Percentiles rank a stretch among this genome's conserved stretches.
Conservation (phyloP, 768 basidiomycete species). For the Phanerochaete carnosa region DNA sequence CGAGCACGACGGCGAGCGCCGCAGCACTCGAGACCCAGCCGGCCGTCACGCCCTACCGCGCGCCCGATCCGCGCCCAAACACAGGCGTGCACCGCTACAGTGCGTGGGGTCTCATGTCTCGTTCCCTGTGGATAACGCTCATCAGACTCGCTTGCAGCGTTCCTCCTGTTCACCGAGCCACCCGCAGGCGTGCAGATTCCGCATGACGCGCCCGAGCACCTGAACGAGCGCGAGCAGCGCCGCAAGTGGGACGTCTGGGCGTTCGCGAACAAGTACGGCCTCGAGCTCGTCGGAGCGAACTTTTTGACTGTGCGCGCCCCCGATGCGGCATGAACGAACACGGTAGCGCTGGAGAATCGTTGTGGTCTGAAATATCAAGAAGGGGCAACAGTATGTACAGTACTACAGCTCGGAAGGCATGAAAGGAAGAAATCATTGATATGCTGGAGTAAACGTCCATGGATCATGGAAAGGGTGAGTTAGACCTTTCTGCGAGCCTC, state of each 20-base stretch:
- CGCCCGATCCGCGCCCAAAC: conserved; percentile 53
- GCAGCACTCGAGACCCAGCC: conserved; percentile 40
- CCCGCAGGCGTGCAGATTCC: conserved; percentile 44
- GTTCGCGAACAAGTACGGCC: conserved; percentile 48
- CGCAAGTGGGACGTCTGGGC: conserved; percentile 51
- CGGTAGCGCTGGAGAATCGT: neutral
- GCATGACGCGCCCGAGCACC: conserved; percentile 40
- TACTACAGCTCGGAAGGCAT: neutral
- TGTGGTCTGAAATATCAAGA: neutral
- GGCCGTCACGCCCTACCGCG: conserved; percentile 52
- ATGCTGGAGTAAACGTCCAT: neutral
- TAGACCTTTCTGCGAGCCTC: neutral
- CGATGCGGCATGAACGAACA: neutral
- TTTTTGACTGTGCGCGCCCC: conserved; percentile 24
- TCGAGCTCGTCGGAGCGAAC: conserved; percentile 58
- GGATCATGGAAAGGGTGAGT: neutral
- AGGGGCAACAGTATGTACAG: neutral
- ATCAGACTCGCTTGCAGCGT: conserved; percentile 30
- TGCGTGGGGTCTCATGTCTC: conserved; percentile 22
- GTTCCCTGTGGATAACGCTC: neutral
- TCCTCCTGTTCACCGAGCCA: conserved; percentile 58
- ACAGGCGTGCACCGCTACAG: conserved; percentile 59
- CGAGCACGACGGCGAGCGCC: conserved; percentile 30
- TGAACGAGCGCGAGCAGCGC: conserved; percentile 39
- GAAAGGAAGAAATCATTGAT: neutral